These are phyloP conservation scores for Aspergillus ochraceus DNA, from an alignment of 2,329 filamentous ascomycete genomes.

Conservation along the genomic window DNA sequence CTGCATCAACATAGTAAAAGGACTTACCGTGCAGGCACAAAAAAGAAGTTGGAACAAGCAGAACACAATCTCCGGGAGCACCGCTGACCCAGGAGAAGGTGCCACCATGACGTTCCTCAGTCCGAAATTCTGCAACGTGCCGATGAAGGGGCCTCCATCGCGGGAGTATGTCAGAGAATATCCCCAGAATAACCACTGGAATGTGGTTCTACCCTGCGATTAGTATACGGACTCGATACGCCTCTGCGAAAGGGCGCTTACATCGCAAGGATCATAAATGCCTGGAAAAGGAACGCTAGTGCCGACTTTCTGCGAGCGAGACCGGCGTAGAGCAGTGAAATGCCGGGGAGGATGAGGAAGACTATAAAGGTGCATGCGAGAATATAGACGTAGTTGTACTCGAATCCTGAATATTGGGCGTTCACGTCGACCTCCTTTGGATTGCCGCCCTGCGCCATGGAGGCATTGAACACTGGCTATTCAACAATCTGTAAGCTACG, in stretches of 20 bases:
- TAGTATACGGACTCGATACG: background rate
- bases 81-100: slow-evolving; percentile 57
- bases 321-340: slow-evolving; percentile 65
- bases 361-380: slow-evolving; percentile 60
- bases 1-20: too few species aligned
- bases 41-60: slow-evolving; percentile 67
- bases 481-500: background rate
- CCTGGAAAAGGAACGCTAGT: slow-evolving; percentile 63
- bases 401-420: slow-evolving; percentile 57
- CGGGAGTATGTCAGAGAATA: slow-evolving; percentile 64
- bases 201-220: slow-evolving; percentile 36
- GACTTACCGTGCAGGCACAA: slow-evolving; percentile 46
- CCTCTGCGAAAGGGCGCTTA: slow-evolving; percentile 21
- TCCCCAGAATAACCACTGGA: slow-evolving; percentile 64
- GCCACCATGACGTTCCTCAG: slow-evolving; percentile 61
- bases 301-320: slow-evolving; percentile 63
- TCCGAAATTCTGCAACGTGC: slow-evolving; percentile 62
- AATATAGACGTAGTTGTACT: slow-evolving; percentile 63
- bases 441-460: slow-evolving; percentile 55
- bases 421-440: slow-evolving; percentile 57
- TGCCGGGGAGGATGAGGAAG: slow-evolving; percentile 67
- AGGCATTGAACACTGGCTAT: slow-evolving; percentile 37
- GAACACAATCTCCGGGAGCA: slow-evolving; percentile 66
- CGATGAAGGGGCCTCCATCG: slow-evolving; percentile 62
- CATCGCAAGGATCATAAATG: slow-evolving; percentile 58